phyloP scores from a whole-genome alignment of 73 alveolate species.

The Paramecium sexaurelia region DNA sequence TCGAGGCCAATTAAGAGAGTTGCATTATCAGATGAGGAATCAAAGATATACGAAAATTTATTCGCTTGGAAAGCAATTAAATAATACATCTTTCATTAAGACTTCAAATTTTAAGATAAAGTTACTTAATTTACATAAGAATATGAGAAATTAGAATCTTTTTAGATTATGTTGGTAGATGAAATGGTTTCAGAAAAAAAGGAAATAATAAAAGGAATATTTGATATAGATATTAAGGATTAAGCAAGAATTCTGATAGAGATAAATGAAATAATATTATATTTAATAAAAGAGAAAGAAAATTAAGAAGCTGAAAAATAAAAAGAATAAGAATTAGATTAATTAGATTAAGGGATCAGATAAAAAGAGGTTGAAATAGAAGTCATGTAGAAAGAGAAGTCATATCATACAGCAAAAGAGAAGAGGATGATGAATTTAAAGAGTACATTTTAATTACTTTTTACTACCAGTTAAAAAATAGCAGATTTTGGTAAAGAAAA shows the following conservation, averaged over 20 bases:
- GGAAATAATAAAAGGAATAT: conserved; percentile 17
- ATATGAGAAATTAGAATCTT: neutral
- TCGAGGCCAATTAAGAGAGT: neutral
- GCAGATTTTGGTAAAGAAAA: neutral
- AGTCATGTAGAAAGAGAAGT: neutral
- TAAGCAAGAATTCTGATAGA: neutral
- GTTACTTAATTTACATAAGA: neutral
- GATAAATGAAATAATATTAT: neutral
- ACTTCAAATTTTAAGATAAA: neutral
- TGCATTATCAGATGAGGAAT: conserved; percentile 18
- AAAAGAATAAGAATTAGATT: neutral
- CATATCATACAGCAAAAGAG: neutral
- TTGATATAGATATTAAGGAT: conserved; percentile 41
- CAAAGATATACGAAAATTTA: neutral
- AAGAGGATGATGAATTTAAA: neutral
- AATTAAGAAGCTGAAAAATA: neutral
- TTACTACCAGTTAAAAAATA: neutral
- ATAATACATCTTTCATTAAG: neutral
- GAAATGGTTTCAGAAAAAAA: conserved; percentile 15
- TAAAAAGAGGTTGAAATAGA: neutral
- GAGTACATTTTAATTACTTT: neutral
- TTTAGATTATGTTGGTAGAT: conserved; percentile 5
- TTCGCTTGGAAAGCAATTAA: conserved; percentile 43
- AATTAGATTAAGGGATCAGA: neutral
- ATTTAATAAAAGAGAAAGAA: neutral